These are phyloP conservation scores for Apophysomyces elegans DNA, from an alignment of 371 early-diverging fungal species.

Conservation along the genomic window DNA sequence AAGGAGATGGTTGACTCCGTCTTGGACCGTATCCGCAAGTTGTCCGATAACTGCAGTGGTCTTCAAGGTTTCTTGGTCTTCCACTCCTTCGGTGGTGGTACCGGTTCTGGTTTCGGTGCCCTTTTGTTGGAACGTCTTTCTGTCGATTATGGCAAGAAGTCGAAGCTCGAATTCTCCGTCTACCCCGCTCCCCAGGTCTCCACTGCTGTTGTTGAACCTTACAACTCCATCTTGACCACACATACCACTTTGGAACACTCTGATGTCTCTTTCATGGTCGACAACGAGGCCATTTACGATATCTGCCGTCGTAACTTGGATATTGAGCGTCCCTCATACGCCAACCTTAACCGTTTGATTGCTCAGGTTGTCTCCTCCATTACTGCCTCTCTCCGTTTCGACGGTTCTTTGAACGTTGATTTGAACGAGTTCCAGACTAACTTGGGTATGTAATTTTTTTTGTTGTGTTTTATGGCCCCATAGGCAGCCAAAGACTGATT, in stretches of 20 bases:
- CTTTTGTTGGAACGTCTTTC: conserved; percentile 97
- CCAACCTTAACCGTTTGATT: conserved; percentile 96
- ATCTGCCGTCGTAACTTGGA: conserved; percentile 97
- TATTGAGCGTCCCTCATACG: conserved; percentile 95
- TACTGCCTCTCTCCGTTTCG: conserved; percentile 98
- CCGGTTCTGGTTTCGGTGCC: conserved; percentile 99
- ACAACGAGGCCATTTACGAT: conserved; percentile 97
- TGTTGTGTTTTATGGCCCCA: background rate
- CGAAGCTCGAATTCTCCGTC: conserved; percentile 98
- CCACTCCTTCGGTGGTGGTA: conserved; percentile 99
- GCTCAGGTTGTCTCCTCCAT: conserved; percentile 99
- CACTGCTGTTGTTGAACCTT: conserved; percentile 98
- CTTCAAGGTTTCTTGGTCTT: conserved; percentile 97
- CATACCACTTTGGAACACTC: conserved; percentile 98
- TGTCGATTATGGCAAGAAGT: conserved; percentile 98
- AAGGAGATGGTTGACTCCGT: conserved; percentile 97
- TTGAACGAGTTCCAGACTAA: conserved; percentile 96
- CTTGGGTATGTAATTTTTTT: conserved; percentile 59
- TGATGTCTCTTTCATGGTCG: conserved; percentile 94
- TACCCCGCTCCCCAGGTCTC: conserved; percentile 99
- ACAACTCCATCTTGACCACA: conserved; percentile 97
- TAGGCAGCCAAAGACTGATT: background rate
- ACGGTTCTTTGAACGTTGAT: conserved; percentile 94
- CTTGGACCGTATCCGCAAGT: conserved; percentile 96
- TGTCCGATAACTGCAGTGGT: conserved; percentile 97